Percentiles rank a stretch among this genome's conserved stretches.
Conservation (phyloP, 2,329 filamentous ascomycete species). For the Aspergillus melleus region DNA sequence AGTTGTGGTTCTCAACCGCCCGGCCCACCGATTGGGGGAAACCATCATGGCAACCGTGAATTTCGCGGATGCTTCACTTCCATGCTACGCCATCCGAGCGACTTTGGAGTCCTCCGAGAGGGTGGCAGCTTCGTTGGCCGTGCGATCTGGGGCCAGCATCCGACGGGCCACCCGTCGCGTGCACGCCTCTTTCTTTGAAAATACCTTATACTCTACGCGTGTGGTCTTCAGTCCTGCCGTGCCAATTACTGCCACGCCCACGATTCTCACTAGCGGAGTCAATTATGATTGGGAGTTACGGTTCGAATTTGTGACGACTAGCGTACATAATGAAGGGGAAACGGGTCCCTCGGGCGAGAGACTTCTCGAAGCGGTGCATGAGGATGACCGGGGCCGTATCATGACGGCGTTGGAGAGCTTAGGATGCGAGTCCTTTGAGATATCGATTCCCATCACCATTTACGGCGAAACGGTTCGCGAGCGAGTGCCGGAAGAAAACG, state of each 20-base stretch:
- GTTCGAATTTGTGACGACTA: conserved; percentile 88
- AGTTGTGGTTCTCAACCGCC: conserved; percentile 82
- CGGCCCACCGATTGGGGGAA: conserved; percentile 87
- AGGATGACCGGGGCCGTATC: conserved; percentile 75
- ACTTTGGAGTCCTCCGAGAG: conserved; percentile 85
- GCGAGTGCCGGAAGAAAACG: conserved; percentile 38
- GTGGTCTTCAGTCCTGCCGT: conserved; percentile 82
- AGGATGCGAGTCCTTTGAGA: conserved; percentile 86
- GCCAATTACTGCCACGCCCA: conserved; percentile 79
- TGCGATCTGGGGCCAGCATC: conserved; percentile 82
- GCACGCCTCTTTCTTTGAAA: conserved; percentile 76
- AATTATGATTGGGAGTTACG: conserved; percentile 84
- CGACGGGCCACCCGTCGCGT: conserved; percentile 82
- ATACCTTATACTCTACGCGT: conserved; percentile 75
- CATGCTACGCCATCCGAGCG: conserved; percentile 81
- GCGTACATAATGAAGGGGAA: conserved; percentile 41
- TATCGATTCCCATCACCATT: conserved; percentile 78
- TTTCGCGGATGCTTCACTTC: conserved; percentile 73
- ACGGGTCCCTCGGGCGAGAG: conserved; percentile 43
- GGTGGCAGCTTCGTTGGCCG: conserved; percentile 74
- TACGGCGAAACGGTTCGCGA: conserved; percentile 61
- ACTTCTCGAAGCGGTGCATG: conserved; percentile 75
- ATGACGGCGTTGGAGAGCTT: conserved; percentile 76
- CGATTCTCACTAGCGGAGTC: conserved; percentile 87
- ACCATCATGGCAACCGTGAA: conserved; percentile 81